Conservation (phyloP, 2,329 filamentous ascomycete species). For the Zalaria obscura region DNA sequence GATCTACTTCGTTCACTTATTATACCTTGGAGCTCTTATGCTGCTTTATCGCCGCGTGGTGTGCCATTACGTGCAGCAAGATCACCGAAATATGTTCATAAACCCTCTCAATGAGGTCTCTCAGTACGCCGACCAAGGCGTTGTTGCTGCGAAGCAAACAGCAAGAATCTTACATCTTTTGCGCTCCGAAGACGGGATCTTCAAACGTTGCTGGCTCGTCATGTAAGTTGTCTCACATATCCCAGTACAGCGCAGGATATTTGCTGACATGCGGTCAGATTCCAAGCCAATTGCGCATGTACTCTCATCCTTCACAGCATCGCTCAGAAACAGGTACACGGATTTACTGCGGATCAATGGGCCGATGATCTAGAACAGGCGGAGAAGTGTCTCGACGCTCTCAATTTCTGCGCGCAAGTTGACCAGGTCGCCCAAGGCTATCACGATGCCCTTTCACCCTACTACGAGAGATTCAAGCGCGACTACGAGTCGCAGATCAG, state of each 20-base stretch:
- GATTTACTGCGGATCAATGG: background rate
- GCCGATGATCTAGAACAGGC: background rate
- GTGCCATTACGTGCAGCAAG: no score
- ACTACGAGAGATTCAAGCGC: background rate
- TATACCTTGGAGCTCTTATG: slow-evolving; percentile 3
- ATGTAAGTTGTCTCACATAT: slow-evolving; percentile 1
- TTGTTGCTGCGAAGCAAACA: background rate
- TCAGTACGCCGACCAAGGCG: background rate
- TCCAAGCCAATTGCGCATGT: slow-evolving; percentile 4
- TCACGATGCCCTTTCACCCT: background rate
- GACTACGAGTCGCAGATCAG: background rate
- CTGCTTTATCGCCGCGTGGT: slow-evolving; percentile 1
- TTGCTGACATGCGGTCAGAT: background rate
- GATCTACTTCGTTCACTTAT: slow-evolving; percentile 3
- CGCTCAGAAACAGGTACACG: background rate
- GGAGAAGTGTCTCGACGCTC: background rate
- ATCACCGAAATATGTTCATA: no score
- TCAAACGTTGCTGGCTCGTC: slow-evolving; percentile 4
- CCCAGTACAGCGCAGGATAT: no score
- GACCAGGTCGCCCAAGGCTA: slow-evolving; percentile 1
- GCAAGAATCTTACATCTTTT: slow-evolving; percentile 1
- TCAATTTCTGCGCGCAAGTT: background rate
- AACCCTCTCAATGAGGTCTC: no score
- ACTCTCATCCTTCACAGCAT: background rate
- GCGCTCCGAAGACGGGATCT: background rate